Evolutionary conservation across 495 filamentous ascomycete genomes (phyloP).

Genomic region (Talaromyces adpressus): DNA sequence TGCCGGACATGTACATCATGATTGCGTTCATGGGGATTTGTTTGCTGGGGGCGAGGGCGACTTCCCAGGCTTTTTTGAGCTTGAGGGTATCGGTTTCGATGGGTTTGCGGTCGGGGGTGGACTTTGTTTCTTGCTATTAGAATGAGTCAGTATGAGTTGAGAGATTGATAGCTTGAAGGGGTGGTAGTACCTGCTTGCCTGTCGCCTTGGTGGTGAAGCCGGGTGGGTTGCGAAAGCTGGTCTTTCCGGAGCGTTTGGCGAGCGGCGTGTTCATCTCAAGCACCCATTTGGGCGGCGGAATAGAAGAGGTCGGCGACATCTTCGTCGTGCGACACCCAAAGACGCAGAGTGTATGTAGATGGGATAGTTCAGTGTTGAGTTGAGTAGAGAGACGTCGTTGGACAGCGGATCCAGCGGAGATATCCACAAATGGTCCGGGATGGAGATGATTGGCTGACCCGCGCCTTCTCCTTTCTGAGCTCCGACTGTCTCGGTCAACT

Average conservation of each 20-base stretch:
- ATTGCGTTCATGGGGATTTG: constrained; percentile 95
- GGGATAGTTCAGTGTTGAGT: constrained; percentile 9
- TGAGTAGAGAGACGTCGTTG: constrained; percentile 9
- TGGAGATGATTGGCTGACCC: background rate
- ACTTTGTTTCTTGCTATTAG: constrained; percentile 21
- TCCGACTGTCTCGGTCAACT: background rate
- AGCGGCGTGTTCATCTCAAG: constrained; percentile 65
- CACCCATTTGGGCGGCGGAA: constrained; percentile 72
- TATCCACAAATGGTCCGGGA: background rate
- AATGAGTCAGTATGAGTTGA: constrained; percentile 27
- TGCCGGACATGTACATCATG: constrained; percentile 99
- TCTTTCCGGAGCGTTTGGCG: constrained; percentile 47
- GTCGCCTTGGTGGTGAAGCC: constrained; percentile 58
- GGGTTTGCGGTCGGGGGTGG: constrained; percentile 29
- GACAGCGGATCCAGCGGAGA: background rate
- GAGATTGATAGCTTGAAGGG: constrained; percentile 4
- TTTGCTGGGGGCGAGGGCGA: constrained; percentile 91
- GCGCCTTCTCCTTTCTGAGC: background rate
- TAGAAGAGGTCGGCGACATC: constrained; percentile 25
- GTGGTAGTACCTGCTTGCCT: constrained; percentile 31
- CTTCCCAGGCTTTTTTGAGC: constrained; percentile 98
- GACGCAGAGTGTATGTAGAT: constrained; percentile 5
- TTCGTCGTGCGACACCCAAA: constrained; percentile 5
- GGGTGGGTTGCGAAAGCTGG: constrained; percentile 73
- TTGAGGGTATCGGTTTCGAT: constrained; percentile 91